Base-by-base conservation (phyloP, 2,329 filamentous ascomycete species). In the Chalaropsis ovoidea region DNA sequence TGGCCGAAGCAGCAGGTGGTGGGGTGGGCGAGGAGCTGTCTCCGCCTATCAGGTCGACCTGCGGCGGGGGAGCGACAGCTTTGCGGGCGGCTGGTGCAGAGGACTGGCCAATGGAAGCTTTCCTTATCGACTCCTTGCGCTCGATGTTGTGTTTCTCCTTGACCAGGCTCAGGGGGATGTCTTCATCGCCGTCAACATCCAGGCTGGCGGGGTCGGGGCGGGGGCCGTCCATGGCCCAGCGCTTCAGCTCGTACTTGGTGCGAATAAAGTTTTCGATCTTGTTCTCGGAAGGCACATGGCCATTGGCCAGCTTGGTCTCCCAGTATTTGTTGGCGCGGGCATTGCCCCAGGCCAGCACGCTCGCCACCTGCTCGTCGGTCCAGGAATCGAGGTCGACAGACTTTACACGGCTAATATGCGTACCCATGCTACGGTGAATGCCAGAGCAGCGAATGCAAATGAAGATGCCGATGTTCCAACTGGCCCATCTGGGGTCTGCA, bases 191-290 rank as follows among this genome's bases (percentile, higher is more conserved):
- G 17, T 90, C 89, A 15, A 79, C 85, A 73, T 95, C 90, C 63
- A 99, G 77, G 1, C 88, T 89, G 2, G 89, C 82, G n/a, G 95
- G 94, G 74, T 97, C 91, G 4, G 95, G 95, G 73, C 95, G 93
- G 4, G 86, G 86, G 1, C 94, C 94, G 68, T 99, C 94, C 92
- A 97, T 97, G n/a, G 91, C 88, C 94, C 94, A 99, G 78, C 95
- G 83, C 83, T 96, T 97, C 64, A 94, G 88, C 75, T 99, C 94
- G 76, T 99, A 99, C 77, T 99, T 99, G 66, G 95, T 99, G 70
- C 94, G 86, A 72, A 99, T 97, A 73, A 99, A 99, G 80, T 97
- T 99, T 82, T 99, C 94, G 71, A 99, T 97, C 82, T 99, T 99
- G 70, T 89, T 84, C 79, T 99, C 95, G 24, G 93, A 96, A 0